Evolutionary conservation across 2,329 filamentous ascomycete species (phyloP).

Genomic region (Pseudogymnoascus sp.): DNA sequence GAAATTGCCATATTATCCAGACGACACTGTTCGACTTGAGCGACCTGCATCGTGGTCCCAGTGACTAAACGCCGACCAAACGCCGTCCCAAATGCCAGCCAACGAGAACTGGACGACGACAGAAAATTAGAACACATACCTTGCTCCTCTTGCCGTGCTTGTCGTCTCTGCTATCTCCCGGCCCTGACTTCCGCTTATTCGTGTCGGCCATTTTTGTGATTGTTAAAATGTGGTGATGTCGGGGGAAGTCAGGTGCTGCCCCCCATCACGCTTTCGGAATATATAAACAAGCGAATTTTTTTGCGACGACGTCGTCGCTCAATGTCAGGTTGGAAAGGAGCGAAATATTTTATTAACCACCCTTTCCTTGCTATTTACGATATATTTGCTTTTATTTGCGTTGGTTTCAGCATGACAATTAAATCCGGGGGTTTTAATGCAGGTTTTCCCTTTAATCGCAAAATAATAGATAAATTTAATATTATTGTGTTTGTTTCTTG

Average conservation of each 20-base stretch:
- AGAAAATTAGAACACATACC: slow-evolving; percentile 13
- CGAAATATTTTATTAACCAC: background rate
- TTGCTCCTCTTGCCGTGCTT: slow-evolving; percentile 21
- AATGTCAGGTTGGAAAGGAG: background rate
- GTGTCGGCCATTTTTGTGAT: slow-evolving; percentile 18
- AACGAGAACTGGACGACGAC: slow-evolving; percentile 2
- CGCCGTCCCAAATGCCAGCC: background rate
- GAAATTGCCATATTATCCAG: background rate
- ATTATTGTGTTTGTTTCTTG: background rate
- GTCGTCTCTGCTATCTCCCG: slow-evolving; percentile 13
- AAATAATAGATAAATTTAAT: background rate
- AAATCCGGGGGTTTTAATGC: background rate
- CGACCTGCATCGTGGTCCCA: background rate
- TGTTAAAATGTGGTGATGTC: background rate
- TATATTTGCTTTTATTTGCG: background rate
- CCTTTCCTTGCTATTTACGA: background rate
- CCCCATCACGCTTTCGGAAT: background rate
- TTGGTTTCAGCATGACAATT: background rate
- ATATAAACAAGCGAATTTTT: slow-evolving; percentile 2
- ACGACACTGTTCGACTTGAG: background rate
- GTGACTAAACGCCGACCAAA: background rate
- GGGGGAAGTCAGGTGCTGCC: background rate
- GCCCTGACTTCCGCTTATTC: slow-evolving; percentile 20
- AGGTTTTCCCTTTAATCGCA: background rate
- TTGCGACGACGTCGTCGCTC: background rate